A percentile compares a stretch with the other conserved stretches of the same genome.
Conservation (phyloP, 208 protist species). For the Wallacemonas sp. region DNA sequence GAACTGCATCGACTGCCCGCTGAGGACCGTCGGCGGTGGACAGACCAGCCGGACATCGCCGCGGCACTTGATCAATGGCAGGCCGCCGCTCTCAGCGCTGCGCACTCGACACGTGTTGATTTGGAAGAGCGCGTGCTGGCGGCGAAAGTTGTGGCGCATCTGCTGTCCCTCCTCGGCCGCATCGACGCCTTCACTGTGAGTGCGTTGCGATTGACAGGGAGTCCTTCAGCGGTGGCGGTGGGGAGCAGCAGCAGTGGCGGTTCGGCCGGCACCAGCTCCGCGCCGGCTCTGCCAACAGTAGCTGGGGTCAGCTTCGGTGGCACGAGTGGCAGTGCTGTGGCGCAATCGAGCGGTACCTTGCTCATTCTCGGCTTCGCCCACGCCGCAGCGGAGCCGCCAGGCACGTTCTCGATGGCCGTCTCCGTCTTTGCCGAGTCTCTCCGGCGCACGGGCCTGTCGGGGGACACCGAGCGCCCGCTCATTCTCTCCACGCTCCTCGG, state of each 20-base stretch:
- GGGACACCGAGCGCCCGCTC: conserved; percentile 15
- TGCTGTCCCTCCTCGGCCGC: conserved; percentile 16
- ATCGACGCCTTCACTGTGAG: conserved; percentile 36
- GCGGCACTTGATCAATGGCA: conserved; percentile 9
- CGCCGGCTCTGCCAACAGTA: conserved; percentile 20
- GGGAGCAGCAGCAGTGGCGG: conserved; percentile 20
- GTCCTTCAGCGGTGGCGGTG: conserved; percentile 20
- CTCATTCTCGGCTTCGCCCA: conserved; percentile 34
- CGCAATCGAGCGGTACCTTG: conserved; percentile 21
- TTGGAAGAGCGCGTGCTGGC: conserved; percentile 28
- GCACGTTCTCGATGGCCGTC: conserved; percentile 39
- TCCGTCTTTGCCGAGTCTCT: conserved; percentile 50
- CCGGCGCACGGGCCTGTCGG: conserved; percentile 27
- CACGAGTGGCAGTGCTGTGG: conserved; percentile 10
- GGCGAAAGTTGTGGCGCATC: conserved; percentile 28
- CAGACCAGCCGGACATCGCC: background rate
- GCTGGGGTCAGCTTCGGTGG: conserved; percentile 22
- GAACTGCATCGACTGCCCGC: background rate
- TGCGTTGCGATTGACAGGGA: conserved; percentile 17
- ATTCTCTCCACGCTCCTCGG: conserved; percentile 24
- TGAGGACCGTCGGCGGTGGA: conserved; percentile 1
- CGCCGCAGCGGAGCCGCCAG: conserved; percentile 2
- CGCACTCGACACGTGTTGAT: background rate
- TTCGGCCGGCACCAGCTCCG: conserved; percentile 25
- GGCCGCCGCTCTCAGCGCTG: conserved; percentile 5